Base-by-base conservation (phyloP, 345 rosid genomes). In the Anacardium occidentale region DNA sequence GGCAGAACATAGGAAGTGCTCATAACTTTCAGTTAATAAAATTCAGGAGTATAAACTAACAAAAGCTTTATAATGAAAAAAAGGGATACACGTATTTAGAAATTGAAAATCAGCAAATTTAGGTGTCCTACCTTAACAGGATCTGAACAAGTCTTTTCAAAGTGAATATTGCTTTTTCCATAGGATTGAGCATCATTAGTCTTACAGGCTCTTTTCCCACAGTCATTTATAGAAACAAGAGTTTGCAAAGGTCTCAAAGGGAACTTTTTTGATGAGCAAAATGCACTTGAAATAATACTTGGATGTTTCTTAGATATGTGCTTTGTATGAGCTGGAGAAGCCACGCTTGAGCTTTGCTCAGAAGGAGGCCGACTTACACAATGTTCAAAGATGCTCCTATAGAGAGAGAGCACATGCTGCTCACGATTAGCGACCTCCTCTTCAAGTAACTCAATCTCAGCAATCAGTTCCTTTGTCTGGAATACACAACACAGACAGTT, bases 361-460 rank as follows among this genome's bases (percentile, higher is more conserved):
- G 94, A 90, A 76, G 94, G 70, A 10, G 78, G 81, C 71, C 71
- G 86, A 77, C 93, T 94, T 1, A 58, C 75, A 34, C 88, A 82
- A 4, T 89, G 71, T 62, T 90, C 94, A 75, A 90, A 94, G 58
- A 89, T 84, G 74, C 60, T 89, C 72, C 98, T 81, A 61, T 94
- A 94, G 2, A 94, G 79, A 72, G 97, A 78, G 14, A 94, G 94
- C 58, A 94, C 90, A 17, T 87, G 96, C 70, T 91, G 87, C 79
- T 91, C 97, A 0, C 93, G 90, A 76, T 88, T 90, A 10, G 89
- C 74, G 3, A 91, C 97, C 75, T 94, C 96, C 78, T 86, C 93
- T 82, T 94, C 97, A 9, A 94, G 83, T 74, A 85, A 76, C 77
- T 91, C 98, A 11, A 91, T 90, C 86, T 94, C 97, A 0, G 88